Base-by-base conservation (phyloP, 106 monocot genomes). In the Dactylorhiza incarnata region DNA sequence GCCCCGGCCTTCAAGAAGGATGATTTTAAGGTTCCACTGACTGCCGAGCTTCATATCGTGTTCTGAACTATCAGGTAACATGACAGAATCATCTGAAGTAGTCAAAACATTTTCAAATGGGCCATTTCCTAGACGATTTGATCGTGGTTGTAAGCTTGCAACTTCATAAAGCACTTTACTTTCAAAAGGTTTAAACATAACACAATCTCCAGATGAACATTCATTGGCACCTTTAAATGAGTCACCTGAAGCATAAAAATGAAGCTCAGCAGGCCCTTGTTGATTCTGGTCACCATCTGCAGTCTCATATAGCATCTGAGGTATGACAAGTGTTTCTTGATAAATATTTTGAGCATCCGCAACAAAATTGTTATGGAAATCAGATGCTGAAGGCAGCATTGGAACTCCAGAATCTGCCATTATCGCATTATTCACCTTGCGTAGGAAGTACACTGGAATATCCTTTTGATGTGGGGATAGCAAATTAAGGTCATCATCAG, bases 341-440 rank as follows among this genome's bases (percentile, higher is more conserved):
- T 52, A 58, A 25, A 51, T 17, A 67, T 59, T 48, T 62, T 69
- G 69, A 56, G 26, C 43, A 78, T 45, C 22, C 17, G 49, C 37
- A 53, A 72, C 25, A 13, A 67, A 25, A 8, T 37, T 9, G 73
- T 67, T 47, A 29, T 46, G 23, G 12, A 16, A 7, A 78, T 72
- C 23, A 69, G 56, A 24, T 67, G 74, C 19, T 29, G 74, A 26
- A 49, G 53, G 82, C 25, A 77, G 80, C 82, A 82, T 52, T 71
- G 48, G 47, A 72, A 16, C 76, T 48, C 75, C 51, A 45, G 23
- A 23, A 71, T 50, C 70, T 9, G 45, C 52, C 47, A 49, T 49
- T 14, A 45, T 49, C 14, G 61, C 46, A 72, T 70, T 77, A 47
- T 8, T 71, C 65, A 25, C 13, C 37, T 73, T 52, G 13, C 48